Evolutionary conservation across 495 filamentous ascomycete genomes (phyloP).

Genomic region (Cercophora sp.): DNA sequence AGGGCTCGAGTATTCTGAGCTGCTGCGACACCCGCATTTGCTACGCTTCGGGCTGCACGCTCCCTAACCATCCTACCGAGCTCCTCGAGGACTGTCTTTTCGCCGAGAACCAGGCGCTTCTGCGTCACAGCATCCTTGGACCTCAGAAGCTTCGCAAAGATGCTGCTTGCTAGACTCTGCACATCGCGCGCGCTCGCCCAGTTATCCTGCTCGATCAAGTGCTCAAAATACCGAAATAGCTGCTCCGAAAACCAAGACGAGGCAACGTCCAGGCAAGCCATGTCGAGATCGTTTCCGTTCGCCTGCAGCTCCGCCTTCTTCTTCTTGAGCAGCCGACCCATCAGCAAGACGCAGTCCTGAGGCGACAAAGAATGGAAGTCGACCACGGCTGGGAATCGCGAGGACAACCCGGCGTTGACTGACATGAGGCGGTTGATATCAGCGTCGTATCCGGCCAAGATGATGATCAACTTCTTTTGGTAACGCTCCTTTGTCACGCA

Average conservation of each 20-base stretch:
- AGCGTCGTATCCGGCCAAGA: conserved; percentile 68
- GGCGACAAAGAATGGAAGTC: conserved; percentile 45
- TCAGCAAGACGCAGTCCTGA: conserved; percentile 43
- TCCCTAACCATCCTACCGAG: conserved; percentile 47
- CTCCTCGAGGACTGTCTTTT: conserved; percentile 32
- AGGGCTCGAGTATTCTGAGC: background rate
- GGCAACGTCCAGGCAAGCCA: conserved; percentile 32
- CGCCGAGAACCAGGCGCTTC: conserved; percentile 21
- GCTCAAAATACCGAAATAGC: conserved; percentile 36
- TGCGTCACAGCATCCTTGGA: conserved; percentile 21
- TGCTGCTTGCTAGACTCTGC: conserved; percentile 48
- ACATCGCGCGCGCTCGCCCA: conserved; percentile 73
- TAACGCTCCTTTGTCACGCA: conserved; percentile 62
- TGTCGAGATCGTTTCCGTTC: conserved; percentile 32
- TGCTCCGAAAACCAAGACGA: conserved; percentile 13
- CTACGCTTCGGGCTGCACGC: conserved; percentile 29
- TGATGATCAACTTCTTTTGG: conserved; percentile 61
- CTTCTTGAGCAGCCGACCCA: conserved; percentile 21
- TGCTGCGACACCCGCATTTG: too few relatives aligned
- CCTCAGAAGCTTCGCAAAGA: conserved; percentile 45
- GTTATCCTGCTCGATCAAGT: conserved; percentile 41
- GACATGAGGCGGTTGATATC: conserved; percentile 69
- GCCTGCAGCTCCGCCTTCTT: conserved; percentile 21
- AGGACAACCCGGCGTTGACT: conserved; percentile 55
- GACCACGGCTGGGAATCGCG: conserved; percentile 58